phyloP scores from a whole-genome alignment of 371 early-diverging fungal species.

The Blakeslea trispora region DNA sequence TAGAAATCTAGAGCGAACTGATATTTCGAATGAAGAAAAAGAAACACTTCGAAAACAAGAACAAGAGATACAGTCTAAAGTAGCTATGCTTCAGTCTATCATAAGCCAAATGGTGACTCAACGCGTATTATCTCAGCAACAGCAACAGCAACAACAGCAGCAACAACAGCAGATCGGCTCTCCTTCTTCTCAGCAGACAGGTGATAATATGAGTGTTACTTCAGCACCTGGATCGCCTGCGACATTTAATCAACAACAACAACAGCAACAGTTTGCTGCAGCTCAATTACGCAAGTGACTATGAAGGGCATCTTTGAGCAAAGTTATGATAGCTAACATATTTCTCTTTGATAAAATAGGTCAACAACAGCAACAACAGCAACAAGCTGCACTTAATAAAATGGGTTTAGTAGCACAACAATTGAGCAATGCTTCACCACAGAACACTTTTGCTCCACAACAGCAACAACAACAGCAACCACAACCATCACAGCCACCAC shows the following conservation, averaged over 20 bases:
- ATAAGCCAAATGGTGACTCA: constrained; percentile 34
- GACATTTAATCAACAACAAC: constrained; percentile 19
- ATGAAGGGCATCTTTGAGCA: too few relatives aligned
- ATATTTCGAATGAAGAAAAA: constrained; percentile 37
- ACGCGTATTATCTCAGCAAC: constrained; percentile 24
- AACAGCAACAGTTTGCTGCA: constrained; percentile 18
- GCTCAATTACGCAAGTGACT: constrained; percentile 30
- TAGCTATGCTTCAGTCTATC: constrained; percentile 34
- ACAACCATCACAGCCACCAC: too few relatives aligned
- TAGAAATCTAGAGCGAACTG: constrained; percentile 35
- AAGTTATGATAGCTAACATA: neutral
- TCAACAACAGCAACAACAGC: constrained; percentile 19
- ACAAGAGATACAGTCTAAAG: constrained; percentile 30
- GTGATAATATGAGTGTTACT: constrained; percentile 22
- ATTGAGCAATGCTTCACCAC: neutral
- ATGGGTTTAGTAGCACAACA: constrained; percentile 19
- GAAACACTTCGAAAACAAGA: constrained; percentile 32
- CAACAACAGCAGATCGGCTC: constrained; percentile 14
- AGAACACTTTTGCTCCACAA: constrained; percentile 10
- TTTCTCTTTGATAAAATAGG: constrained; percentile 10
- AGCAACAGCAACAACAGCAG: constrained; percentile 13
- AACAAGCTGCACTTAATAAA: constrained; percentile 20
- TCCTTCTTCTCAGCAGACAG: constrained; percentile 17
- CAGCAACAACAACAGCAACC: constrained; percentile 26
- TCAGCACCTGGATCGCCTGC: constrained; percentile 29